Percentiles rank a stretch among this genome's conserved stretches.
Evolutionary conservation across 257 asterid genomes (phyloP).

Genomic region (Gentiana dahurica): DNA sequence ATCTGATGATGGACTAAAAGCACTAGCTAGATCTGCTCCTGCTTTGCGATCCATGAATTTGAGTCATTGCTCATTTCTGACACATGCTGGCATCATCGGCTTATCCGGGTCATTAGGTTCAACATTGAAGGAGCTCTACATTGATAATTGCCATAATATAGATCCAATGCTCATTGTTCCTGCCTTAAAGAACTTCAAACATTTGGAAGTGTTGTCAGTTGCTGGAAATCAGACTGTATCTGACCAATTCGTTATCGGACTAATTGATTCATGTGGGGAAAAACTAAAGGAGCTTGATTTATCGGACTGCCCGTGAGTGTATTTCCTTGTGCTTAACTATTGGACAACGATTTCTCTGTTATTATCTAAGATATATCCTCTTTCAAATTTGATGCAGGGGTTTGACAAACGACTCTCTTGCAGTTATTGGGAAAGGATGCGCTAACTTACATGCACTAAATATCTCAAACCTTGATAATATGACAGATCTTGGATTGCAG

Average conservation of each 20-base stretch:
- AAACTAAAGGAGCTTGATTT: conserved; percentile 68
- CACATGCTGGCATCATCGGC: conserved; percentile 33
- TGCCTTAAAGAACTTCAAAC: conserved; percentile 36
- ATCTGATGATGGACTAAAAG: conserved; percentile 47
- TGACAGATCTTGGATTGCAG: conserved; percentile 66
- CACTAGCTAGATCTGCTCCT: conserved; percentile 50
- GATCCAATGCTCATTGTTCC: conserved; percentile 38
- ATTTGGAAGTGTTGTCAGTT: conserved; percentile 71
- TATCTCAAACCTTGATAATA: conserved; percentile 41
- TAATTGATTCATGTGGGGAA: conserved; percentile 32
- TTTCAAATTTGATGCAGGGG: conserved; percentile 30
- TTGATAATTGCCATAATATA: conserved; percentile 58
- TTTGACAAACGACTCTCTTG: conserved; percentile 54
- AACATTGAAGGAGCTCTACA: conserved; percentile 55
- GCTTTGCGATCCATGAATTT: conserved; percentile 50
- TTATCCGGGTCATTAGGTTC: conserved; percentile 54
- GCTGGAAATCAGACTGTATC: conserved; percentile 45
- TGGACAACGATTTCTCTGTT: too few species aligned
- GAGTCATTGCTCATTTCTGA: conserved; percentile 71
- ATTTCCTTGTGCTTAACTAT: conserved; percentile 5
- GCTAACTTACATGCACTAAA: conserved; percentile 45
- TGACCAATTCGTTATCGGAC: conserved; percentile 39
- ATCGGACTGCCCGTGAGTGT: conserved; percentile 58
- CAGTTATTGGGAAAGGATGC: conserved; percentile 46
- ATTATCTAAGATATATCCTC: too few species aligned